Base-by-base conservation (phyloP, 2,329 filamentous ascomycete species). In the Drechslerella stenobrocha region DNA sequence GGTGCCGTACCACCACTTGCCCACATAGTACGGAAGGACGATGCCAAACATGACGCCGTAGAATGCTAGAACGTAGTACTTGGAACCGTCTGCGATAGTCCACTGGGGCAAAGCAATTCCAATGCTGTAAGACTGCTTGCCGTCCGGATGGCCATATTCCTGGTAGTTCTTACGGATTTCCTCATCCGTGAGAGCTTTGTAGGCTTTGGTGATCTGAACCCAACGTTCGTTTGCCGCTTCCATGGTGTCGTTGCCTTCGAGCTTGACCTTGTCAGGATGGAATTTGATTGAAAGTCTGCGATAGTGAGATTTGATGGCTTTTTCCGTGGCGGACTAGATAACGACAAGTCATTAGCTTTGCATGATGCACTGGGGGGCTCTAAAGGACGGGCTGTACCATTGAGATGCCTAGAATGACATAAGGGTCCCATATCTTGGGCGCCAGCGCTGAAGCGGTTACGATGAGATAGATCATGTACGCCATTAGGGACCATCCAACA, bases 1-100 rank as follows among this genome's bases (percentile, higher is more conserved):
- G 30, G 90, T 95, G 67, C 95, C 93, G 76, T 98, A 98, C 93
- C 93, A 98, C 93, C 93, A 98, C 64, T 88, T 90, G 47, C 93
- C 93, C 58, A 98, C 92, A 47, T 93, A 81, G 76, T 95, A 98
- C 1, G 93, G 93, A 52, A 98, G 81, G 66, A 96, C 80, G 69
- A 97, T 89, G 57, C 92, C 93, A 52, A 98, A 85, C 35, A 97
- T 82, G 30, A 87, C 78, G 34, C 90, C 91, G 76, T 98, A 98
- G 70, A 96, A 82, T 60, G 96, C 80, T 67, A 98, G 81, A 55
- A 98, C 88, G 75, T 95, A 97, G 80, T 96, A 97, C 71, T 91
- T 92, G 76, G 93, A 95, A 57, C 91, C 92, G 72, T 96, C 90
- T 11, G 89, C 88, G 57, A 98, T 83, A 73, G 98, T 90, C 77